phyloP scores from a whole-genome alignment of 2,329 filamentous ascomycete species.

The Blastomyces emzantsi region DNA sequence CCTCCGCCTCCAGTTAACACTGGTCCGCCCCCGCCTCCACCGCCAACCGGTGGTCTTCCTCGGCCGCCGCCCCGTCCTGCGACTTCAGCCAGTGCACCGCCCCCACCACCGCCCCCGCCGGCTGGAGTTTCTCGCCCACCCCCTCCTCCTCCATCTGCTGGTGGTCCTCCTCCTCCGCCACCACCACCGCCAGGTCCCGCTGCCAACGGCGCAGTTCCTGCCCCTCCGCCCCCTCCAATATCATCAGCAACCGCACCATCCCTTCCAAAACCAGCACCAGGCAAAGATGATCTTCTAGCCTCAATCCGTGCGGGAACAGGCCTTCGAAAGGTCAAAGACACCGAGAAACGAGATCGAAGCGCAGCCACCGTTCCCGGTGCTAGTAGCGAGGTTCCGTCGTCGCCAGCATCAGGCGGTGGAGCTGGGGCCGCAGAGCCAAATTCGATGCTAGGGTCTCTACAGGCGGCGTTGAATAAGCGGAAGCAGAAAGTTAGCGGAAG shows the following conservation, averaged over 20 bases:
- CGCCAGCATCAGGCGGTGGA: slow-evolving; percentile 40
- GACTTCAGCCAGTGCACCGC: slow-evolving; percentile 29
- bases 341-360: slow-evolving; percentile 41
- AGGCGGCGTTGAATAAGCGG: slow-evolving; percentile 66
- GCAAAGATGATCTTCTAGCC: slow-evolving; percentile 38
- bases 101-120: slow-evolving; percentile 38
- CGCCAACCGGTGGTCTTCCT: slow-evolving; percentile 28
- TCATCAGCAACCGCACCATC: slow-evolving; percentile 36
- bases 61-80: slow-evolving; percentile 32
- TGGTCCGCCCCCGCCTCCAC: slow-evolving; percentile 42
- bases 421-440: slow-evolving; percentile 42
- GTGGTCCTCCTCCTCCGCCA: slow-evolving; percentile 18
- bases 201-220: slow-evolving; percentile 20
- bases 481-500: slow-evolving; percentile 93
- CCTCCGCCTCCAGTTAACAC: slow-evolving; percentile 31
- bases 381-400: slow-evolving; percentile 53
- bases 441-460: slow-evolving; percentile 73
- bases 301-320: slow-evolving; percentile 44
- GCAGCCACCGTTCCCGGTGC: slow-evolving; percentile 36
- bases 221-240: slow-evolving; percentile 37
- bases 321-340: slow-evolving; percentile 38
- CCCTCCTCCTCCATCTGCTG: slow-evolving; percentile 41
- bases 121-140: slow-evolving; percentile 33
- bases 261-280: slow-evolving; percentile 32
- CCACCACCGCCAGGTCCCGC: slow-evolving; percentile 20